Evolutionary conservation across 495 filamentous ascomycete species (phyloP).

Genomic region (Aspergillus conjunctus): DNA sequence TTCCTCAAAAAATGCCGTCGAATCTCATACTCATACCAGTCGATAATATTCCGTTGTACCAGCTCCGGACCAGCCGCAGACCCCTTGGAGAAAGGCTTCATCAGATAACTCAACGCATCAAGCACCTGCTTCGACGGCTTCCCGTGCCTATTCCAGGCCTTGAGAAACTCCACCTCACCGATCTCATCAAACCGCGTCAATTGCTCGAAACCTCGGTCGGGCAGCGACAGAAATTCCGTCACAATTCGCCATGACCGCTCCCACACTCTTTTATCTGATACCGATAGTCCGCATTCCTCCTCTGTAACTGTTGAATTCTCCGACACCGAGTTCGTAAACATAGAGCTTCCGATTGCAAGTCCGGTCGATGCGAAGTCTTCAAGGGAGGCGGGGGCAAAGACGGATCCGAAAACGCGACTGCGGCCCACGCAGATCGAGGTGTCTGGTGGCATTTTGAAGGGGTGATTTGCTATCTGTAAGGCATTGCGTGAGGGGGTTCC

Average conservation of each 20-base stretch:
- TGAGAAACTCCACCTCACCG: conserved; percentile 34
- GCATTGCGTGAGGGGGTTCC: conserved; percentile 9
- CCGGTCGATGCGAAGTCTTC: conserved; percentile 33
- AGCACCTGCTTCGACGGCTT: conserved; percentile 36
- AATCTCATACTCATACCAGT: conserved; percentile 58
- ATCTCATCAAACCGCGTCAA: conserved; percentile 28
- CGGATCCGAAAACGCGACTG: conserved; percentile 52
- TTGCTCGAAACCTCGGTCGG: conserved; percentile 38
- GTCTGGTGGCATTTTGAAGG: conserved; percentile 18
- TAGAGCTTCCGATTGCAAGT: conserved; percentile 11
- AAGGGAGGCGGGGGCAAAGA: conserved; percentile 51
- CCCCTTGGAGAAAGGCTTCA: conserved; percentile 28
- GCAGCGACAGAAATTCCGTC: conserved; percentile 62
- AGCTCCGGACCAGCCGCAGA: conserved; percentile 1
- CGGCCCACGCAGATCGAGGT: conserved; percentile 37
- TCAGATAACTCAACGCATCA: conserved; percentile 46
- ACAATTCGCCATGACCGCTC: conserved; percentile 70
- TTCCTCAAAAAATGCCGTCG: conserved; percentile 53
- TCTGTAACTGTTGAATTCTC: conserved; percentile 1
- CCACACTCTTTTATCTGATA: conserved; percentile 60
- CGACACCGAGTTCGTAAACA: not conserved
- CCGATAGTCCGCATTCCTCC: not conserved
- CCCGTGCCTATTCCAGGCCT: conserved; percentile 35
- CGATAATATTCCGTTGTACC: conserved; percentile 35
- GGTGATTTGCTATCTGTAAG: conserved; percentile 6